phyloP scores from a whole-genome alignment of 352 stramenopile genomes.

The Phytopythium mirpurense region DNA sequence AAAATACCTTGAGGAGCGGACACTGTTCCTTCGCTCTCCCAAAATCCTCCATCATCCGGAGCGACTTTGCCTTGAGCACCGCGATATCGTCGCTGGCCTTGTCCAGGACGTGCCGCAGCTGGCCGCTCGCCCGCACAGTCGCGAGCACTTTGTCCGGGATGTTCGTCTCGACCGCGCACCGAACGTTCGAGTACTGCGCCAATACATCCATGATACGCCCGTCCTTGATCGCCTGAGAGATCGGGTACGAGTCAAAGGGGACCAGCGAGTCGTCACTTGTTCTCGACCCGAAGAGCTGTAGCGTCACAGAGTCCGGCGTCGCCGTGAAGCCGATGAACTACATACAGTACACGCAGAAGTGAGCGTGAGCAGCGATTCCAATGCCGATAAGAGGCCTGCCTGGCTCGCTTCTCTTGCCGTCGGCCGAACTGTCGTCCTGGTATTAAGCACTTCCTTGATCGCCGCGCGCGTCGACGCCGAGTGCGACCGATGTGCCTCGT shows the following conservation, averaged over 20 bases:
- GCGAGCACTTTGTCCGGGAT: conserved; percentile 31
- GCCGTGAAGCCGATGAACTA: conserved; percentile 83
- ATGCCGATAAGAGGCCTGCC: too few relatives aligned
- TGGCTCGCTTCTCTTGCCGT: conserved; percentile 21
- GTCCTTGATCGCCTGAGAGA: conserved; percentile 48
- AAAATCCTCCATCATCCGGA: conserved; percentile 77
- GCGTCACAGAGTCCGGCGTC: conserved; percentile 58
- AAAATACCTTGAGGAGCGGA: conserved; percentile 26
- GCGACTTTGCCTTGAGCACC: conserved; percentile 61
- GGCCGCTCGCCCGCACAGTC: conserved; percentile 18
- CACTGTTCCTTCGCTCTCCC: conserved; percentile 15
- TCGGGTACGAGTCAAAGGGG: conserved; percentile 76
- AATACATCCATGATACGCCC: conserved; percentile 61
- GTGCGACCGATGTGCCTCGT: conserved; percentile 81
- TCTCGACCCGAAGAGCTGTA: conserved; percentile 61
- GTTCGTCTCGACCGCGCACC: conserved; percentile 49
- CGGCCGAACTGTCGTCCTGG: conserved; percentile 26
- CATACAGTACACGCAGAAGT: not conserved
- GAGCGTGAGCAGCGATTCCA: too few relatives aligned
- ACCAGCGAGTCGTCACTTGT: conserved; percentile 9
- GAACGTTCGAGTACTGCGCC: conserved; percentile 51
- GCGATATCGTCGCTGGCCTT: conserved; percentile 51
- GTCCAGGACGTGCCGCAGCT: conserved; percentile 48
- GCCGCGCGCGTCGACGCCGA: conserved; percentile 55
- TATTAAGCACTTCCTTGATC: conserved; percentile 58